phyloP scores from a whole-genome alignment of 108 stramenopile species.

The Pelagomonas calceolata region DNA sequence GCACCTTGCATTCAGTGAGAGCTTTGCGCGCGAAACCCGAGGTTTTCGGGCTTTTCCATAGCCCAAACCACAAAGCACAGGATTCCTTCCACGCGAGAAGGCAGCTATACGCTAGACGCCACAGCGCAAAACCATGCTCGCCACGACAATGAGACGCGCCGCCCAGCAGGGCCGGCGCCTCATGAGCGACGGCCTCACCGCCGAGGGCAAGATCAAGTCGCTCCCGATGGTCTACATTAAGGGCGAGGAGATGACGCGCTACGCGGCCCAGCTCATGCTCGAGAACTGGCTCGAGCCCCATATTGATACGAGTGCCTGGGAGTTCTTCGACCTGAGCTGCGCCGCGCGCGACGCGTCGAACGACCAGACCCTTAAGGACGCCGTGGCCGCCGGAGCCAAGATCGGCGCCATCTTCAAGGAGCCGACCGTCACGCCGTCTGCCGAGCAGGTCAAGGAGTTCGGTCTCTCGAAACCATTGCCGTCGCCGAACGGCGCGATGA shows the following conservation, averaged over 20 bases:
- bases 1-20: no score
- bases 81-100: no score
- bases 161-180: no score
- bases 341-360: constrained; percentile 73
- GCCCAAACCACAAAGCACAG: no score
- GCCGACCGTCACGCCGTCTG: constrained; percentile 87
- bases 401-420: constrained; percentile 59
- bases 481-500: constrained; percentile 90
- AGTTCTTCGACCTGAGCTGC: constrained; percentile 76
- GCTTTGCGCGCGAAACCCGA: no score
- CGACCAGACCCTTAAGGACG: constrained; percentile 77
- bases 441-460: constrained; percentile 67
- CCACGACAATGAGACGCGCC: no score
- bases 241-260: constrained; percentile 94
- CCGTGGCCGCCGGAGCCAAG: constrained; percentile 72
- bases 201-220: not conserved
- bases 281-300: constrained; percentile 85
- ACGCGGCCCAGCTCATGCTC: constrained; percentile 71
- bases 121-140: no score
- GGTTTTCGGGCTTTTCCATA: no score
- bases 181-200: no score
- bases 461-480: constrained; percentile 78
- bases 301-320: constrained; percentile 73
- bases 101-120: no score
- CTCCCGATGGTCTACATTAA: constrained; percentile 82